These are phyloP conservation scores for Digitaria exilis DNA, from an alignment of 202 grass and related monocot species.

Conservation along the genomic window DNA sequence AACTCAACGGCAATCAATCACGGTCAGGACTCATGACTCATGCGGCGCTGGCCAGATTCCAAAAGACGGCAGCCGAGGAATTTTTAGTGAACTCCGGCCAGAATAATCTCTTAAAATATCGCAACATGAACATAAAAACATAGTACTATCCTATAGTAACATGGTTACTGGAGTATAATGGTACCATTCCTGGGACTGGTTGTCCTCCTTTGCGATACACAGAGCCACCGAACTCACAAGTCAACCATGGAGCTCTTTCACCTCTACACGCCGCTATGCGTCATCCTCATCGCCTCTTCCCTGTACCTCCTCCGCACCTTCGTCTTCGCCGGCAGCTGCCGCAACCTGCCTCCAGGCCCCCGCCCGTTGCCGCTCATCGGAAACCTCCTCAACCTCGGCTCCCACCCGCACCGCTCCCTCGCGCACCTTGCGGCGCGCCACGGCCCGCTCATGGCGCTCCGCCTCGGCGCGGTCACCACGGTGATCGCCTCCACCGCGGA, in stretches of 20 bases:
- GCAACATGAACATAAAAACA: too few relatives aligned
- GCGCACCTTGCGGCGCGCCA: conserved; percentile 39
- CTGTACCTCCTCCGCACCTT: conserved; percentile 12
- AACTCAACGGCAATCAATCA: too few relatives aligned
- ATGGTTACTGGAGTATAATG: too few relatives aligned
- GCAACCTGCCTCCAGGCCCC: conserved; percentile 44
- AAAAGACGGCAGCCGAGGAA: background rate
- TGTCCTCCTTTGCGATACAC: too few relatives aligned
- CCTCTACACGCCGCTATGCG: background rate
- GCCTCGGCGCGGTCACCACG: conserved; percentile 53
- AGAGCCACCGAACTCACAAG: background rate
- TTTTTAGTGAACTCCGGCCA: background rate
- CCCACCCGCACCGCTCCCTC: conserved; percentile 47
- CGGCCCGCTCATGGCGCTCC: conserved; percentile 51
- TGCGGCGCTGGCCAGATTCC: too few relatives aligned
- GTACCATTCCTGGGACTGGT: too few relatives aligned
- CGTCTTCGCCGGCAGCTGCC: background rate
- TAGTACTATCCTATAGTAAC: too few relatives aligned
- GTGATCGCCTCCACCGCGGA: conserved; percentile 52
- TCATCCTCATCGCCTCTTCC: conserved; percentile 25
- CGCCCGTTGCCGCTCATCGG: conserved; percentile 44
- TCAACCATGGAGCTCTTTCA: conserved; percentile 32
- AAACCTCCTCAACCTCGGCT: conserved; percentile 50
- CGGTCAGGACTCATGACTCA: too few relatives aligned
- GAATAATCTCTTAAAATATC: background rate